phyloP scores from a whole-genome alignment of 768 basidiomycete species.

The Coprinellus micaceus region DNA sequence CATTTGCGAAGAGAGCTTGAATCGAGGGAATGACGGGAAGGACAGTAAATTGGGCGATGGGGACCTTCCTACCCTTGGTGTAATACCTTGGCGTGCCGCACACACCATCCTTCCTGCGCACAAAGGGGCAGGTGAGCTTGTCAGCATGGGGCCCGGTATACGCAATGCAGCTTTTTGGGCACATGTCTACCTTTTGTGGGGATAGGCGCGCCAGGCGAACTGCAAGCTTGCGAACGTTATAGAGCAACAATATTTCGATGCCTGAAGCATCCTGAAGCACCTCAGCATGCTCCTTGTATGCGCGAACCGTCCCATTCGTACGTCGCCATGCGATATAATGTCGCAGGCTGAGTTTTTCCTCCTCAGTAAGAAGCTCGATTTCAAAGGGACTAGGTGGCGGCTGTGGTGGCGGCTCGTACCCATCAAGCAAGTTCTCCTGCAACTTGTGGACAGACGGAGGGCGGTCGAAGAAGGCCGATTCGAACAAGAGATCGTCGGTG shows the following conservation, averaged over 20 bases:
- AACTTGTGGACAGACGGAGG: not conserved
- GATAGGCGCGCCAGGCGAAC: conserved; percentile 9
- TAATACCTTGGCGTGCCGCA: not conserved
- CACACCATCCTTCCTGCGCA: not conserved
- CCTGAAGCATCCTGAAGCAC: conserved; percentile 17
- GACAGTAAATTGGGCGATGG: conserved; percentile 12
- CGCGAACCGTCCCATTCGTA: conserved; percentile 20
- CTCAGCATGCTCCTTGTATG: conserved; percentile 18
- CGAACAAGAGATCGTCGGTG: not conserved
- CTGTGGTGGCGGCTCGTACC: not conserved
- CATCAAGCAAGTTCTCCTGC: not conserved
- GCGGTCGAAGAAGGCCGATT: not conserved
- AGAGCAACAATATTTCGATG: conserved; percentile 16
- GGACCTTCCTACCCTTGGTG: conserved; percentile 1
- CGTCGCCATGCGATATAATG: conserved; percentile 20
- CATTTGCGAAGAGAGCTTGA: conserved; percentile 21
- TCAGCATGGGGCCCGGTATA: conserved; percentile 19
- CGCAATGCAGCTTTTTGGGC: conserved; percentile 23
- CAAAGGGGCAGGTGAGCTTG: conserved; percentile 13
- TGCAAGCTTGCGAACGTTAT: conserved; percentile 16
- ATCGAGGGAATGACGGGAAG: conserved; percentile 18
- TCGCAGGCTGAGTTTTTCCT: conserved; percentile 13
- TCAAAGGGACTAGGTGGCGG: not conserved
- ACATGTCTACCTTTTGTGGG: conserved; percentile 19
- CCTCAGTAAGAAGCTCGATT: conserved; percentile 4